phyloP scores from a whole-genome alignment of 192 early-diverging fungal species.

The Podila clonocystis region DNA sequence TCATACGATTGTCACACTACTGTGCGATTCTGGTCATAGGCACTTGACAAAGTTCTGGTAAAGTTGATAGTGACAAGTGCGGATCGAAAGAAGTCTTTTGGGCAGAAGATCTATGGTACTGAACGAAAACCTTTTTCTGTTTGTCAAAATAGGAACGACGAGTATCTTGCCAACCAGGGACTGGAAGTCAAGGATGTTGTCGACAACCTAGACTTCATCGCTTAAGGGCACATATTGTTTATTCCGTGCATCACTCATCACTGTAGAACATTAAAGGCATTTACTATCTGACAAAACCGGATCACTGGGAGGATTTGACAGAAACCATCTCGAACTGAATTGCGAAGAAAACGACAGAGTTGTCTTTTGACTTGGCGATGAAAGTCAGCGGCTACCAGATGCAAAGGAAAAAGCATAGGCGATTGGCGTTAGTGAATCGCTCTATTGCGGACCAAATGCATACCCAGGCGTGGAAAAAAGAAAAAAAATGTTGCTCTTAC shows the following conservation, averaged over 20 bases:
- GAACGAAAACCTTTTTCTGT: not conserved
- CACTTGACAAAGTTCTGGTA: slow-evolving; percentile 97
- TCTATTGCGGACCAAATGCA: not conserved
- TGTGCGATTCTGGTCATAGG: slow-evolving; percentile 91
- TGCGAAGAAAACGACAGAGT: slow-evolving; percentile 72
- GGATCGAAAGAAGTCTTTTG: not conserved
- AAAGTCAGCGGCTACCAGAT: slow-evolving; percentile 73
- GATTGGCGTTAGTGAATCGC: not conserved
- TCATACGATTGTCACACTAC: slow-evolving; percentile 89
- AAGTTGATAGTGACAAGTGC: slow-evolving; percentile 8
- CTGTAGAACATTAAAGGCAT: not conserved
- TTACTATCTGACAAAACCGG: not conserved
- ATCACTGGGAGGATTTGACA: not conserved
- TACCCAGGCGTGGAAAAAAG: no score
- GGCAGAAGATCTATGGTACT: not conserved
- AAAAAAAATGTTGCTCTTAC: not conserved
- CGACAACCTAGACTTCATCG: slow-evolving; percentile 45
- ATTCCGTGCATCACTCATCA: not conserved
- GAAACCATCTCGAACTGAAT: slow-evolving; percentile 70
- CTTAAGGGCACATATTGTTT: not conserved
- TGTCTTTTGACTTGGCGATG: slow-evolving; percentile 71
- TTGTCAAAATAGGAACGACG: slow-evolving; percentile 54
- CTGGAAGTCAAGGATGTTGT: slow-evolving; percentile 41
- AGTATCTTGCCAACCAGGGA: slow-evolving; percentile 51
- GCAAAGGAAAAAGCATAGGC: not conserved